phyloP scores from a whole-genome alignment of 2,329 filamentous ascomycete species.

The Phialophora macrospora region DNA sequence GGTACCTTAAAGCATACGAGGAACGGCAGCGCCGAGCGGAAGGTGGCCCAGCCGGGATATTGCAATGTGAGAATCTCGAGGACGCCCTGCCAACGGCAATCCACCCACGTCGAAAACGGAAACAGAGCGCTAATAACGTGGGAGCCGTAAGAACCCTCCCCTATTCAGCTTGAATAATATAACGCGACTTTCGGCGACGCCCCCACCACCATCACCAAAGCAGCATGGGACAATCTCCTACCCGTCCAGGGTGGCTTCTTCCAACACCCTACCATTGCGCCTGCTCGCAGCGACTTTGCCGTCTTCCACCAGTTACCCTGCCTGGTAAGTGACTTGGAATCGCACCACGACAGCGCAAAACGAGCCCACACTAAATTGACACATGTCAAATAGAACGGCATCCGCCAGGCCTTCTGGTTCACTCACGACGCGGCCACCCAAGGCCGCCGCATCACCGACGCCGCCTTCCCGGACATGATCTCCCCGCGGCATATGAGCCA shows the following conservation, averaged over 20 bases:
- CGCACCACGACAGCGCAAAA: too few species aligned
- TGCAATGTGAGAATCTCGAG: not conserved
- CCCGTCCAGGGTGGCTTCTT: constrained; percentile 4
- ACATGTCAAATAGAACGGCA: constrained; percentile 1
- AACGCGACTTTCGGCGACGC: constrained; percentile 7
- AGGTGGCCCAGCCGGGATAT: not conserved
- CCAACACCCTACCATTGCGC: constrained; percentile 5
- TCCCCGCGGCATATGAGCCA: constrained; percentile 1
- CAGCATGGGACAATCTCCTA: constrained; percentile 1
- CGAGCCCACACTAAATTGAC: too few species aligned
- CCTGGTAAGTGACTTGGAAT: not conserved
- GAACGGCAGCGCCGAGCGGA: not conserved
- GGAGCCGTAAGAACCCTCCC: not conserved
- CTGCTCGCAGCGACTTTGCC: constrained; percentile 7
- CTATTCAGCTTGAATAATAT: constrained; percentile 4
- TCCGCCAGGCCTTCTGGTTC: constrained; percentile 9
- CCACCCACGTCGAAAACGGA: not conserved
- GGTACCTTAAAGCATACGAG: not conserved
- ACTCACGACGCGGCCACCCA: not conserved
- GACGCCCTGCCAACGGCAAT: not conserved
- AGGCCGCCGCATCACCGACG: not conserved
- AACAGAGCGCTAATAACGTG: not conserved
- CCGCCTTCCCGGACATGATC: constrained; percentile 4
- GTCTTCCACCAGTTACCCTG: constrained; percentile 9
- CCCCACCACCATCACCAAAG: not conserved